phyloP scores from a whole-genome alignment of 345 rosid genomes.

The Arabidopsis suecica region DNA sequence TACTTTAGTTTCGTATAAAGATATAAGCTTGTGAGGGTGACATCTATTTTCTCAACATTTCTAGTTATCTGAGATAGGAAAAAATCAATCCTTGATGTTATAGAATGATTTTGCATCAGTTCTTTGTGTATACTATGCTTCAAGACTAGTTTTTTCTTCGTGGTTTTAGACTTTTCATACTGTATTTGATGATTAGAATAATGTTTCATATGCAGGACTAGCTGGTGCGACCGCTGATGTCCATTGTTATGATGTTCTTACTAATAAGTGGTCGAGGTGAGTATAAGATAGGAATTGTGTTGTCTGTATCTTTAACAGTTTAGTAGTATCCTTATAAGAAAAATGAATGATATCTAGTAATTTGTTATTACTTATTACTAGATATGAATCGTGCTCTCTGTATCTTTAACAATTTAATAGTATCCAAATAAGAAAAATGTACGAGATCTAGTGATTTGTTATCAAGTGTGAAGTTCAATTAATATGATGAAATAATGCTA shows the following conservation, averaged over 20 bases:
- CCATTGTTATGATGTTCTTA: constrained; percentile 91
- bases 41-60: neutral
- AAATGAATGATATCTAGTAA: neutral
- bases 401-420: neutral
- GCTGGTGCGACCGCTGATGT: constrained; percentile 99
- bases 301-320: neutral
- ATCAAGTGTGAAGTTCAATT: constrained; percentile 13
- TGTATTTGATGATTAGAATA: constrained; percentile 12
- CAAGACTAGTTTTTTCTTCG: neutral
- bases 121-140: neutral
- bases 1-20: neutral
- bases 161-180: neutral
- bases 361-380: constrained; percentile 1
- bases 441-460: neutral
- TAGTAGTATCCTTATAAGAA: neutral
- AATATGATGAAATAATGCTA: constrained; percentile 26
- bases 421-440: neutral
- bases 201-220: constrained; percentile 66
- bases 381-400: neutral
- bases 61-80: neutral
- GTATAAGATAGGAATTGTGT: constrained; percentile 16
- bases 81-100: neutral
- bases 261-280: constrained; percentile 97
- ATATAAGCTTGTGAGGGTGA: constrained; percentile 1
- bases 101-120: neutral